These are phyloP conservation scores for Capsicum chinense DNA, from an alignment of 257 asterid genomes.

Conservation along the genomic window DNA sequence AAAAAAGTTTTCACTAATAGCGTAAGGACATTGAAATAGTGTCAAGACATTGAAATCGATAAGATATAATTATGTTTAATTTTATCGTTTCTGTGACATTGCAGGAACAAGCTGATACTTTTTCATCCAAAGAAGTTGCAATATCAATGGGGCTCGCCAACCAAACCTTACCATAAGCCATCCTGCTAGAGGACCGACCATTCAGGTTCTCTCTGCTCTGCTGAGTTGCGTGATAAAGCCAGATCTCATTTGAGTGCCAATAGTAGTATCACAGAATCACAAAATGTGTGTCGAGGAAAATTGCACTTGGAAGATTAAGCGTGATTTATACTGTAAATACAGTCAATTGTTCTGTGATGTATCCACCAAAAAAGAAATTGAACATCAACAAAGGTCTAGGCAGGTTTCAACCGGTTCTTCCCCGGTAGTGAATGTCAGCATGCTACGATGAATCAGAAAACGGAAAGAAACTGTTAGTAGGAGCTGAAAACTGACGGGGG, in stretches of 20 bases:
- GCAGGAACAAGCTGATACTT: slow-evolving; percentile 96
- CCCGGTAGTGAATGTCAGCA: background rate
- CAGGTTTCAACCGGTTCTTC: background rate
- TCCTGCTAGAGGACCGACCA: slow-evolving; percentile 29
- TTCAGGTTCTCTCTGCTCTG: slow-evolving; percentile 9
- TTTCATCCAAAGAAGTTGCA: slow-evolving; percentile 77
- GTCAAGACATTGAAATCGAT: background rate
- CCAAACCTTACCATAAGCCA: slow-evolving; percentile 66
- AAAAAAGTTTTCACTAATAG: too few species aligned
- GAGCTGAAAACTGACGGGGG: background rate
- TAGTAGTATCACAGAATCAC: background rate
- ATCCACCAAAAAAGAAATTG: background rate
- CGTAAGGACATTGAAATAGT: too few species aligned
- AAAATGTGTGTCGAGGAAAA: background rate
- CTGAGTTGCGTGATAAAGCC: slow-evolving; percentile 31
- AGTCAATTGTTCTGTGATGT: background rate
- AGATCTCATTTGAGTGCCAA: background rate
- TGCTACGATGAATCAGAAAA: background rate
- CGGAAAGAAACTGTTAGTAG: background rate
- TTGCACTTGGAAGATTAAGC: background rate
- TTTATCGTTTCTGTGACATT: slow-evolving; percentile 29
- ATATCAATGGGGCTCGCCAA: slow-evolving; percentile 86
- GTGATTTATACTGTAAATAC: background rate
- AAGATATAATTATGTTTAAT: background rate
- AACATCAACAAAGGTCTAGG: slow-evolving; percentile 6